Conservation (phyloP, 1,139 yeast species). For the Kodamaea ohmeri region DNA sequence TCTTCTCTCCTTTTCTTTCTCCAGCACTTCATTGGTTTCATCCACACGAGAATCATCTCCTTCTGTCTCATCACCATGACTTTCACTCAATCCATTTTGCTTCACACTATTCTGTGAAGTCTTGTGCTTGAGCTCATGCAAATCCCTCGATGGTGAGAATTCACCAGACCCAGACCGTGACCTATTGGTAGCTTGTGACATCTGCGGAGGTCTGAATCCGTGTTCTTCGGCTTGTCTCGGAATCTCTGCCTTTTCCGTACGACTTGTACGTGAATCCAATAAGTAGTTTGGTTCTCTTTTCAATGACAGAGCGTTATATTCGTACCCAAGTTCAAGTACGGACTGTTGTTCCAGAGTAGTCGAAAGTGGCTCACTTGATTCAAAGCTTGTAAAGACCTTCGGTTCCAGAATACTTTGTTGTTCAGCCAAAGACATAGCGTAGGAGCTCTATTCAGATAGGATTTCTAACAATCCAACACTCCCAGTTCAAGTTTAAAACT, state of each 20-base stretch:
- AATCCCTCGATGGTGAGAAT: too few relatives aligned
- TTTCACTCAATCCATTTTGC: conserved; percentile 11
- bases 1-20: conserved; percentile 16
- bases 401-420: not conserved
- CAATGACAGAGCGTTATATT: not conserved
- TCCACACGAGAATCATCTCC: conserved; percentile 14
- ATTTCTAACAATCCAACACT: too few relatives aligned
- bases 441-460: too few relatives aligned
- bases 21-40: conserved; percentile 12
- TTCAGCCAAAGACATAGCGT: not conserved
- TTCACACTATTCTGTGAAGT: conserved; percentile 7
- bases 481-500: not conserved
- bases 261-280: too few relatives aligned
- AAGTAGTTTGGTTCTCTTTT: not conserved
- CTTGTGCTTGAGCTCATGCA: too few relatives aligned
- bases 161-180: conserved; percentile 7
- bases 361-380: not conserved
- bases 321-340: not conserved
- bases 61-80: conserved; percentile 15
- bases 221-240: conserved; percentile 15
- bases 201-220: conserved; percentile 10
- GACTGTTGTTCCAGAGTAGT: not conserved
- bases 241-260: too few relatives aligned
- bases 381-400: not conserved
- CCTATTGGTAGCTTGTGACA: conserved; percentile 1